Percentiles rank a stretch among this genome's conserved stretches.
These are phyloP conservation scores for Tolypocladium tropicale DNA, from an alignment of 2,329 filamentous ascomycete genomes.

Conservation along the genomic window DNA sequence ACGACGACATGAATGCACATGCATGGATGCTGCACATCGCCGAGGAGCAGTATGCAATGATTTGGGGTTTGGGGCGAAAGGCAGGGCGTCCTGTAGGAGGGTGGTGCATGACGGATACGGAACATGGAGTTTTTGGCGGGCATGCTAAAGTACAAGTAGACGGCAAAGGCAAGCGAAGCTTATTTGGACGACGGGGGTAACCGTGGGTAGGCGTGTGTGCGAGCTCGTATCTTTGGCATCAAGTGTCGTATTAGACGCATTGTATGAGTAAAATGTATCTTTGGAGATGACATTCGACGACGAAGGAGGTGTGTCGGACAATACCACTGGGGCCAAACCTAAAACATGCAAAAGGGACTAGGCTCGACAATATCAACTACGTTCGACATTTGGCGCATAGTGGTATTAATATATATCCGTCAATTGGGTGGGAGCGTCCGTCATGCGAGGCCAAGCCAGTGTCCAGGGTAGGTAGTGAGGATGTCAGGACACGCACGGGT, in stretches of 20 bases:
- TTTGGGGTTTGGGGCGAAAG: background rate
- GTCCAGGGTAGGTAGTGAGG: no score
- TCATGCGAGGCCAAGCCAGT: no score
- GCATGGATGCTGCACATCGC: background rate
- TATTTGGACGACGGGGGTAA: background rate
- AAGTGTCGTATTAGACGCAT: background rate
- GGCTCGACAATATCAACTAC: no score
- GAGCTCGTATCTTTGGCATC: background rate
- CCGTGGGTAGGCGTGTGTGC: background rate
- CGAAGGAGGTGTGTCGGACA: no score
- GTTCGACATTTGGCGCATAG: no score
- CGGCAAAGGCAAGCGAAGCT: background rate
- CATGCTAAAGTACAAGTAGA: background rate
- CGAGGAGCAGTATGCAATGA: background rate
- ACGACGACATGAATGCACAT: background rate
- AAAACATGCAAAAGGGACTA: no score
- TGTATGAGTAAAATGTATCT: background rate
- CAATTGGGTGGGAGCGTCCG: no score
- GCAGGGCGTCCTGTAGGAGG: background rate
- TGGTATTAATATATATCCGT: no score
- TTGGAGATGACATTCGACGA: background rate
- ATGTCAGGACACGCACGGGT: no score
- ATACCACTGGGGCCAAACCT: no score
- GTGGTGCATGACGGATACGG: background rate
- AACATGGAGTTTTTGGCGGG: background rate